Evolutionary conservation across 352 stramenopile species (phyloP).

Genomic region (Globisporangium spinosum): DNA sequence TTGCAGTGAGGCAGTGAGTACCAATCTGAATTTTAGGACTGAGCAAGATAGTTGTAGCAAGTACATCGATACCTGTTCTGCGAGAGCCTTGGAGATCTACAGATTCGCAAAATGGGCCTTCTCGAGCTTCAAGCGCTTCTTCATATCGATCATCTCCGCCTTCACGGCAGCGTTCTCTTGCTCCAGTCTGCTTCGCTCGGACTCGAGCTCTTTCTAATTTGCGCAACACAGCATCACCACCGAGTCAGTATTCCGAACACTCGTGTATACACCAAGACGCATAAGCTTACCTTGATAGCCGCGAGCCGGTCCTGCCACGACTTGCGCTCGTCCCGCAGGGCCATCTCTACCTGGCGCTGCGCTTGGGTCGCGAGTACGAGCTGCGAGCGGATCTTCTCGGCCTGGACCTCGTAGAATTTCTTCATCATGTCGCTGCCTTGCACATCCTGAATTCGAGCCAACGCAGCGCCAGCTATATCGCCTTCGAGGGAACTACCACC

Average conservation of each 20-base stretch:
- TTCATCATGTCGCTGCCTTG: slow-evolving; percentile 48
- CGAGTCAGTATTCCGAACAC: background rate
- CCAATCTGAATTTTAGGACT: background rate
- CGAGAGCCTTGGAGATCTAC: slow-evolving; percentile 58
- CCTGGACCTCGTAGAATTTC: slow-evolving; percentile 80
- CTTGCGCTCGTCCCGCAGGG: slow-evolving; percentile 40
- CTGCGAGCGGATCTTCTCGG: slow-evolving; percentile 69
- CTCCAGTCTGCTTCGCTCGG: slow-evolving; percentile 19
- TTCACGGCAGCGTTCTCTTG: slow-evolving; percentile 25
- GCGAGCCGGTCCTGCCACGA: slow-evolving; percentile 23
- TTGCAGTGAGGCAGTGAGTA: background rate
- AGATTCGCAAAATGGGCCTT: slow-evolving; percentile 60
- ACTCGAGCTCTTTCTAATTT: slow-evolving; percentile 12
- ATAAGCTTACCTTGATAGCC: slow-evolving; percentile 26
- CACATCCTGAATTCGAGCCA: slow-evolving; percentile 2
- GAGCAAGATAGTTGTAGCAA: background rate
- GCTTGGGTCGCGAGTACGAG: slow-evolving; percentile 40
- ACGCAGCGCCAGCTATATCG: background rate
- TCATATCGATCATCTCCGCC: slow-evolving; percentile 22
- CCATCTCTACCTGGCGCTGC: slow-evolving; percentile 47
- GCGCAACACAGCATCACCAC: background rate
- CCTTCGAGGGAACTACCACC: background rate
- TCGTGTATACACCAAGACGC: background rate
- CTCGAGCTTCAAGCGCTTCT: slow-evolving; percentile 52
- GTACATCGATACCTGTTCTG: slow-evolving; percentile 37